phyloP scores from a whole-genome alignment of 192 early-diverging fungal species.

The Coemansia sp. region DNA sequence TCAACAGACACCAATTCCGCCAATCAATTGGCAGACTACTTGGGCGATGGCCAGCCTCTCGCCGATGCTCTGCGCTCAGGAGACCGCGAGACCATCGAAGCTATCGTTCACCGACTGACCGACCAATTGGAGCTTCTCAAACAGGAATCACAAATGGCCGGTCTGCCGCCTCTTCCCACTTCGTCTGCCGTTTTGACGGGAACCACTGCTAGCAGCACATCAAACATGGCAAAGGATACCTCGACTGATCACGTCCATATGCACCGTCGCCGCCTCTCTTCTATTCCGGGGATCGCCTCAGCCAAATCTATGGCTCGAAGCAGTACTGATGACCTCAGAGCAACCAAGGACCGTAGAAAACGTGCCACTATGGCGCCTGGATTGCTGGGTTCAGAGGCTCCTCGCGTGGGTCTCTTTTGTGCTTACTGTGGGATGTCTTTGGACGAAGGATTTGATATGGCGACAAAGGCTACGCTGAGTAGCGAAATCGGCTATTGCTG shows the following conservation, averaged over 20 bases:
- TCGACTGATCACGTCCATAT: not conserved
- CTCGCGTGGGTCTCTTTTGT: slow-evolving; percentile 13
- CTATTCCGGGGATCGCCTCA: slow-evolving; percentile 11
- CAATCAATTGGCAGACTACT: slow-evolving; percentile 6
- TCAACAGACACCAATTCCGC: no score
- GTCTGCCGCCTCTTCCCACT: slow-evolving; percentile 1
- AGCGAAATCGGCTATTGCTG: slow-evolving; percentile 51
- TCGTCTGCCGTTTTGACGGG: no score
- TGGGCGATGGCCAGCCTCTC: slow-evolving; percentile 30
- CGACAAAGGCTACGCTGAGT: slow-evolving; percentile 29
- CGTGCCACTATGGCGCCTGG: slow-evolving; percentile 39
- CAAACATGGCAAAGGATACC: no score
- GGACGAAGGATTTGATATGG: slow-evolving; percentile 18
- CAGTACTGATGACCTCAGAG: slow-evolving; percentile 1
- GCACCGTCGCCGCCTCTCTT: slow-evolving; percentile 25
- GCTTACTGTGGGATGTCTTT: slow-evolving; percentile 42
- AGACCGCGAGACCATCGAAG: slow-evolving; percentile 46
- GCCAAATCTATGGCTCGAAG: not conserved
- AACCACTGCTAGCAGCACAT: no score
- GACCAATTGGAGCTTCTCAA: slow-evolving; percentile 45
- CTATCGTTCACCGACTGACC: slow-evolving; percentile 40
- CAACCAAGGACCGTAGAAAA: slow-evolving; percentile 19
- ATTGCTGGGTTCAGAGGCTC: slow-evolving; percentile 5
- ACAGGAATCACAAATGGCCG: slow-evolving; percentile 22
- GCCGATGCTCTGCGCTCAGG: slow-evolving; percentile 38